These are phyloP conservation scores for Fusarium virguliforme DNA, from an alignment of 2,329 filamentous ascomycete genomes.

Conservation along the genomic window DNA sequence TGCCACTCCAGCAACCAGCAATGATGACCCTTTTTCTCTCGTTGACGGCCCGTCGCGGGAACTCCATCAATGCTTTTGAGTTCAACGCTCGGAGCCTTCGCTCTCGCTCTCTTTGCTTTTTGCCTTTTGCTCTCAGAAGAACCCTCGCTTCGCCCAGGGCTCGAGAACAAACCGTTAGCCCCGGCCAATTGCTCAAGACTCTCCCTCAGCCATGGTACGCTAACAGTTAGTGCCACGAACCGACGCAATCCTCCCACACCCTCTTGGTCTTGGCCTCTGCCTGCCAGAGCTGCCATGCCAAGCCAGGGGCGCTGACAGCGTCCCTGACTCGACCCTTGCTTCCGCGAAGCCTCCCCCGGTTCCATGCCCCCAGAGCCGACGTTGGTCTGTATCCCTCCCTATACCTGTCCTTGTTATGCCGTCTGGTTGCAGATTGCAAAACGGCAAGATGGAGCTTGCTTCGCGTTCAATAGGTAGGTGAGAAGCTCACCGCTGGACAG, in stretches of 20 bases:
- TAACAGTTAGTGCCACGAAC: conserved; percentile 43
- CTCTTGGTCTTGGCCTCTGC: conserved; percentile 11
- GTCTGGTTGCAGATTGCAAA: conserved; percentile 39
- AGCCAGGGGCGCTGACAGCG: conserved; percentile 24
- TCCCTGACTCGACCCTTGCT: conserved; percentile 42
- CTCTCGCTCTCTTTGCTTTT: conserved; percentile 28
- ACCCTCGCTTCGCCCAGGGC: conserved; percentile 18
- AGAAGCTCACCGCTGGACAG: conserved; percentile 38
- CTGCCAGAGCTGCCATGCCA: conserved; percentile 41
- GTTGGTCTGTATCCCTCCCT: conserved; percentile 33
- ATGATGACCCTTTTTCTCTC: conserved; percentile 14
- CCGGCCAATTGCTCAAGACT: conserved; percentile 8
- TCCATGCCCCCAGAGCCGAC: conserved; percentile 21
- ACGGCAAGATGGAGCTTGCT: conserved; percentile 19
- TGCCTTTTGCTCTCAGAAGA: conserved; percentile 3
- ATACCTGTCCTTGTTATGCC: conserved; percentile 42
- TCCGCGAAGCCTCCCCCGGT: conserved; percentile 37
- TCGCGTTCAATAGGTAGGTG: conserved; percentile 28
- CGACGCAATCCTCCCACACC: conserved; percentile 34
- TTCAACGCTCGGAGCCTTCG: conserved; percentile 10
- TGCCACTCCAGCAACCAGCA: conserved; percentile 30
- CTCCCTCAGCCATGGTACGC: conserved; percentile 39
- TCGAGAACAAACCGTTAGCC: conserved; percentile 19
- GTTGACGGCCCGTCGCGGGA: conserved; percentile 23
- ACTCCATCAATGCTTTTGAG: conserved; percentile 19